phyloP scores from a whole-genome alignment of 1,284 basidiomycete genomes.

The Fomitopsis schrenkii region DNA sequence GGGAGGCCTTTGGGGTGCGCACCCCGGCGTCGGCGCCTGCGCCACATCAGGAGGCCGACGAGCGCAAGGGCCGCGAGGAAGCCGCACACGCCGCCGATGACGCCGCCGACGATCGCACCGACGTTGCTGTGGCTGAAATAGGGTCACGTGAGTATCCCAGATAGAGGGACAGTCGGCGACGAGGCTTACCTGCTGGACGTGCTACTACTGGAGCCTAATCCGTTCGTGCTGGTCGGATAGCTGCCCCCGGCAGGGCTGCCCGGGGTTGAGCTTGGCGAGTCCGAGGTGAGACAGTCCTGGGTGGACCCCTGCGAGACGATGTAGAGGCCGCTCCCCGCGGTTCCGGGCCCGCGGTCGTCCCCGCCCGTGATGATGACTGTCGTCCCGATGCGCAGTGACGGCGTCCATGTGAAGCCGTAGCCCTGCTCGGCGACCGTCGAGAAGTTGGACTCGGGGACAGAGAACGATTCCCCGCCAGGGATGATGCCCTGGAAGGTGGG shows the following conservation, averaged over 20 bases:
- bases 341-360: constrained; percentile 61
- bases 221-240: constrained; percentile 54
- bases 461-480: constrained; percentile 73
- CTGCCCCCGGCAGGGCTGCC: constrained; percentile 72
- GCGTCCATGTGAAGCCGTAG: constrained; percentile 66
- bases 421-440: constrained; percentile 42
- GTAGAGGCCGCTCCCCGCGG: constrained; percentile 58
- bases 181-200: constrained; percentile 4
- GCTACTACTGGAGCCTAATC: constrained; percentile 16
- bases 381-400: constrained; percentile 57
- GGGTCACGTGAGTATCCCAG: neutral
- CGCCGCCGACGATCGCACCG: constrained; percentile 68
- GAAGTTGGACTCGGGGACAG: constrained; percentile 45
- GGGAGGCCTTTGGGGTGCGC: constrained; percentile 45
- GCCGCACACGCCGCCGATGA: constrained; percentile 55
- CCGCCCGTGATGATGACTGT: constrained; percentile 62
- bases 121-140: constrained; percentile 34
- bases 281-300: constrained; percentile 50
- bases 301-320: constrained; percentile 47
- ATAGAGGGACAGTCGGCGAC: neutral
- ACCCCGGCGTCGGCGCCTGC: constrained; percentile 39
- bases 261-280: constrained; percentile 70
- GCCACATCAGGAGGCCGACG: constrained; percentile 42
- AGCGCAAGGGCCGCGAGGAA: constrained; percentile 39
- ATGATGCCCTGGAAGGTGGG: constrained; percentile 68